These are phyloP conservation scores for Fusarium acutatum DNA, from an alignment of 2,329 filamentous ascomycete genomes.

Conservation along the genomic window DNA sequence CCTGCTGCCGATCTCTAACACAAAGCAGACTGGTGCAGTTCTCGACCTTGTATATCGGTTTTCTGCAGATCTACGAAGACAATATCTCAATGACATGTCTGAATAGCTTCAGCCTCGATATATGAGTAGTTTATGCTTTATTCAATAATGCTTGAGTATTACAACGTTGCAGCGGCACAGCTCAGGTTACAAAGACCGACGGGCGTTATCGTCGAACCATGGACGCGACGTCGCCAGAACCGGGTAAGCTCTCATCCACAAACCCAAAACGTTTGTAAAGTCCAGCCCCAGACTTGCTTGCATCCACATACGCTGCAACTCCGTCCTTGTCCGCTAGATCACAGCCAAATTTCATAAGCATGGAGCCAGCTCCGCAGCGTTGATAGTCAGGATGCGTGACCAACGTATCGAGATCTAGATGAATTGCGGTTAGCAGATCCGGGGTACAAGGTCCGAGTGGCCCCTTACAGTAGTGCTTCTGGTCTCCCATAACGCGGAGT, in stretches of 20 bases:
- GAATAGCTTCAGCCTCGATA: background rate
- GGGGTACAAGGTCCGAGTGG: no score
- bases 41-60: no score
- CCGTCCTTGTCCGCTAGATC: constrained; percentile 32
- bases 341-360: constrained; percentile 39
- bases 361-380: constrained; percentile 35
- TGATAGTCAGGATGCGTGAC: constrained; percentile 41
- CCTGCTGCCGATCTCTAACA: background rate
- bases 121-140: background rate
- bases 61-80: background rate
- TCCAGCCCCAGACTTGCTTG: constrained; percentile 21
- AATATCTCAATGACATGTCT: background rate
- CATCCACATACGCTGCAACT: constrained; percentile 38
- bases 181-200: background rate
- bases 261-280: constrained; percentile 28
- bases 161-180: background rate
- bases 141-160: background rate
- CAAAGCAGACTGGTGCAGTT: background rate
- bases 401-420: constrained; percentile 38
- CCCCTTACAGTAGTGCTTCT: constrained; percentile 27
- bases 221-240: constrained; percentile 19
- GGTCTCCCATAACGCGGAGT: constrained; percentile 22
- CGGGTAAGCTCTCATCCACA: constrained; percentile 20
- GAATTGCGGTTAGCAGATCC: background rate
- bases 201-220: constrained; percentile 9